Evolutionary conservation across 805 yeast genomes (phyloP), one percentile per base, ranked within the genome.

Genomic region (Candida nitratophila): DNA sequence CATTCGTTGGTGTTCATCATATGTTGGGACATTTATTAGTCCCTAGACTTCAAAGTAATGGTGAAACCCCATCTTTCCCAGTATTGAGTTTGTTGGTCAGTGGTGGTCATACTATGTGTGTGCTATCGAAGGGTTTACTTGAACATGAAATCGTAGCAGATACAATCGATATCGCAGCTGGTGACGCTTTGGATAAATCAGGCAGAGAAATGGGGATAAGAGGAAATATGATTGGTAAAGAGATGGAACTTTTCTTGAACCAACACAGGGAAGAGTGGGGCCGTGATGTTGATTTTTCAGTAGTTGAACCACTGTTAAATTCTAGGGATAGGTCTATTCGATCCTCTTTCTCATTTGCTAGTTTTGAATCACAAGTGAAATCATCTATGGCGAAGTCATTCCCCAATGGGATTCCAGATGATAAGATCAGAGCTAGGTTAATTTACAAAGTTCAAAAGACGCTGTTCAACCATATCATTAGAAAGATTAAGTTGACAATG

Each of bases 81-180:
- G 87, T 85, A 50, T 52, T 87, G 15, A 85, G 90, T 53, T 66
- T 93, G 22, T 65, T 93, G 27, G 90, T 81, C 16, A 83, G 95
- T 54, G 99, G 99, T 0, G 99, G 99, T 0, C 99, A 93, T 57
- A 90, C 98, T 0, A 80, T 88, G 80, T 66, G 90, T 22, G 96
- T 91, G 1, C 67, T 78, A 8, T 82, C 90, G 44, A 65, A 61
- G 27, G 66, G 82, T 16, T 52, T 88, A 1, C 48, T 69, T 0
- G 73, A 83, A 2, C 99, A 93, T 65, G 80, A 79, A 46, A 75
- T 91, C 1, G 59, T 88, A 4, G 78, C 83, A 19, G 74, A 89
- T 54, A 86, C 95, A 0, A 64, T 79, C 17, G 99, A 90, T 57
- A 85, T 88, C 26, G 97, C 99, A 0, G 84, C 84, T 3, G 99